Base-by-base conservation (phyloP, 805 yeast species). In the Candida pseudofarinosa region DNA sequence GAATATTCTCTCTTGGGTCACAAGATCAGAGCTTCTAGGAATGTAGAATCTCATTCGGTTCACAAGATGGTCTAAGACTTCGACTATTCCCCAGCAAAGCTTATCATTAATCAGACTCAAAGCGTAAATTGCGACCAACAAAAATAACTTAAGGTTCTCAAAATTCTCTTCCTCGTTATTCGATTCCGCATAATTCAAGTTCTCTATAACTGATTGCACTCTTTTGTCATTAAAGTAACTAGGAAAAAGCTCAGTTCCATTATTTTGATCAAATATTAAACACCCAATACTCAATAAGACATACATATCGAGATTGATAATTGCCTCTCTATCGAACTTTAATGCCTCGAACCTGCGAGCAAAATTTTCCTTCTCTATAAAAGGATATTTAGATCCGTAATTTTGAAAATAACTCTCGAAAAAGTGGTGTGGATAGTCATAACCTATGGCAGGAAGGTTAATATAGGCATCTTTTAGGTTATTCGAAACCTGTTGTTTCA, bases 211-310 rank as follows among this genome's bases (percentile, higher is more conserved):
- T 1, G 64, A 53, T 41, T 58, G 63, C 14, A 70, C 56, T 33
- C 50, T 52, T 20, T 56, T 54, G 37, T 62, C 68, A 40, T 57
- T 63, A 50, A 71, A 71, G 42, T 49, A 58, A 13, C 52, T 48
- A 3, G 47, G 41, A 50, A 63, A 70, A 33, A 53, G 47, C 10
- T 44, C 40, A 6, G 49, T 42, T 15, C 55, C 46, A 38, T 47
- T 48, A 35, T 58, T 50, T 14, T 62, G 50, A 46, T 68, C 74
- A 43, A 59, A 55, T 4, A 69, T 50, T 33, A 67, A 50, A 45
- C 73, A 65, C 7, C 74, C 74, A 18, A 67, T 63, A 41, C 69
- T 58, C 58, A 70, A 50, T 32, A 69, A 51, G 41, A 70, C 45
- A 51, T 68, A 70, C 15, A 64, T 51, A 46, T 69, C 72, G 44